Evolutionary conservation across 139 green algal species (phyloP).

Genomic region (Ettlia oleoabundans): DNA sequence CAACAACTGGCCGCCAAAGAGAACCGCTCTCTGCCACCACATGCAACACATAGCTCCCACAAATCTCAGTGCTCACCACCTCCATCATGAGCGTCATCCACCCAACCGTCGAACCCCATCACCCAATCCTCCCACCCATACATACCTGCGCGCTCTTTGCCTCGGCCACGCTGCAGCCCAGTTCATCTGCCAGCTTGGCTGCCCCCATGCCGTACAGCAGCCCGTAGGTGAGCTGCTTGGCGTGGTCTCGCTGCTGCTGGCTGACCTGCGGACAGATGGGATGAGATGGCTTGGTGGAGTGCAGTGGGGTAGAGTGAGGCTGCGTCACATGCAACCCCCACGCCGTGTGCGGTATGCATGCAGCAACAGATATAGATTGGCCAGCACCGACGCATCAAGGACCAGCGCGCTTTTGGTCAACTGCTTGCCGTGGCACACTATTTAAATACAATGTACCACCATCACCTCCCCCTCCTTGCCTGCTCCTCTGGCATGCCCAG

Average conservation of each 20-base stretch:
- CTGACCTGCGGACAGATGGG: slow-evolving; percentile 46
- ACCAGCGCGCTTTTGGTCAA: too few species aligned
- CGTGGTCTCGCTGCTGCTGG: slow-evolving; percentile 59
- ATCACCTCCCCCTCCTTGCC: too few species aligned
- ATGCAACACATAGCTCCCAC: too few species aligned
- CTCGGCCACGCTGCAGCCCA: slow-evolving; percentile 45
- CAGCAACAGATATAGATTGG: background rate
- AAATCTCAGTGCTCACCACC: too few species aligned
- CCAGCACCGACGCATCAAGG: too few species aligned
- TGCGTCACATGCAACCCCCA: background rate
- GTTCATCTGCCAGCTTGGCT: slow-evolving; percentile 54
- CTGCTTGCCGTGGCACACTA: too few species aligned
- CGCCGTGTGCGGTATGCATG: background rate
- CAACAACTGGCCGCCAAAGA: too few species aligned
- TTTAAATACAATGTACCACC: too few species aligned
- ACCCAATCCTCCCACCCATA: background rate
- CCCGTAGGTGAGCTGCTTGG: slow-evolving; percentile 85
- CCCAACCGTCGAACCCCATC: background rate
- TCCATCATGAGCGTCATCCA: too few species aligned
- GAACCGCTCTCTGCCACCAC: too few species aligned
- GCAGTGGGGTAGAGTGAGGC: background rate
- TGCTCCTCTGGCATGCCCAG: slow-evolving; percentile 52
- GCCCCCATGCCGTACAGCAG: slow-evolving; percentile 86
- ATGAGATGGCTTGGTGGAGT: background rate
- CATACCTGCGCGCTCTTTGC: slow-evolving; percentile 19